Percentiles rank a stretch among this genome's conserved stretches.
phyloP scores from a whole-genome alignment of 306 rosid species.

The Erythrophleum fordii region DNA sequence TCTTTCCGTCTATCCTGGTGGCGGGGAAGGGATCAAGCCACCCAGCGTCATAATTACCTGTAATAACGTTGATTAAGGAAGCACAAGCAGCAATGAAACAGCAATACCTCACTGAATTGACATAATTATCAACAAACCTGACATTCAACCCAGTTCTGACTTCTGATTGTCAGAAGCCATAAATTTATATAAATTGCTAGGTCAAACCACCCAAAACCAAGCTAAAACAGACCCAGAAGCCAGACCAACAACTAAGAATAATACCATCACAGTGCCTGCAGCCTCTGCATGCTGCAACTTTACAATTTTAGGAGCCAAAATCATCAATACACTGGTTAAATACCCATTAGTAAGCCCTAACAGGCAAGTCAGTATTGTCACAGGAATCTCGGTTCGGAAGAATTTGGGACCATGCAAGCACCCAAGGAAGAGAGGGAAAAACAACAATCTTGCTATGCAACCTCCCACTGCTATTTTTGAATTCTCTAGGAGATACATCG shows the following conservation, averaged over 20 bases:
- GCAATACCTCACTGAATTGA: conserved; percentile 9
- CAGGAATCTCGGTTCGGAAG: conserved; percentile 83
- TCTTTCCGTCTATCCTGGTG: background rate
- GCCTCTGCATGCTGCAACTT: conserved; percentile 81
- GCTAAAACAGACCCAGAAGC: conserved; percentile 78
- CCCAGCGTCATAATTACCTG: background rate
- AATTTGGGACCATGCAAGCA: conserved; percentile 86
- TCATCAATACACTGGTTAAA: conserved; percentile 82
- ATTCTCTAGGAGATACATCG: conserved; percentile 64
- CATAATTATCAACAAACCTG: background rate
- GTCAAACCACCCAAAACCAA: conserved; percentile 90
- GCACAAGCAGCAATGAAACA: background rate
- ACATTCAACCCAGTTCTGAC: conserved; percentile 15
- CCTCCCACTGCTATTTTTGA: conserved; percentile 67
- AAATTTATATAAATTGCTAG: conserved; percentile 30
- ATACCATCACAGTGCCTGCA: conserved; percentile 75
- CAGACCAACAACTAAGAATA: conserved; percentile 76
- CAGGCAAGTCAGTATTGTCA: conserved; percentile 66
- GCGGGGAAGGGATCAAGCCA: background rate
- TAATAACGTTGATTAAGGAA: background rate
- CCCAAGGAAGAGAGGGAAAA: conserved; percentile 82
- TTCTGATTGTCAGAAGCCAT: conserved; percentile 25
- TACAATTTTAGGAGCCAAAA: conserved; percentile 78
- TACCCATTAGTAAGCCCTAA: conserved; percentile 92
- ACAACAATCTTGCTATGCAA: conserved; percentile 64